phyloP scores from a whole-genome alignment of 805 yeast genomes.

The Danielozyma ontarioensis region DNA sequence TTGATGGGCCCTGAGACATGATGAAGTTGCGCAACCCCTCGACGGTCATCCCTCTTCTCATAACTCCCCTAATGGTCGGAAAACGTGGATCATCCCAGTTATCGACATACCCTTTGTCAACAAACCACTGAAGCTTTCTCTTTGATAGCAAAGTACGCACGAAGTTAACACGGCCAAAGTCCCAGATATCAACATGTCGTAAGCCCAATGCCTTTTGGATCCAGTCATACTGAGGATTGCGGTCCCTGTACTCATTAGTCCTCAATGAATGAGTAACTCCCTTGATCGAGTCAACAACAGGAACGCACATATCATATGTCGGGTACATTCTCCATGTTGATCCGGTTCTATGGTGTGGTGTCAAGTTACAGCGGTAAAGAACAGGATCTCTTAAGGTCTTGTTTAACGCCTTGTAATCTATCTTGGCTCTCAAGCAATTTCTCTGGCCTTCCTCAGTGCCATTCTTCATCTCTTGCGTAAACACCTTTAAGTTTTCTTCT shows the following conservation, averaged over 20 bases:
- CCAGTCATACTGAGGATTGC: conserved; percentile 98
- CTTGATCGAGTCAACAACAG: conserved; percentile 90
- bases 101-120: conserved; percentile 77
- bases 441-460: conserved; percentile 91
- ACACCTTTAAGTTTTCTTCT: conserved; percentile 84
- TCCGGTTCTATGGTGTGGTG: conserved; percentile 98
- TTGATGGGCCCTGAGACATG: conserved; percentile 95
- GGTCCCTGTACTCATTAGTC: conserved; percentile 97
- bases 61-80: conserved; percentile 99
- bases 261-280: conserved; percentile 98
- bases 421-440: conserved; percentile 95
- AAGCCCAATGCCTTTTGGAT: conserved; percentile 73
- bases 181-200: conserved; percentile 96
- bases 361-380: conserved; percentile 92
- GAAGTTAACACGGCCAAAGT: conserved; percentile 94
- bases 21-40: conserved; percentile 95
- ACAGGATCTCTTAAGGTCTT: conserved; percentile 98
- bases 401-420: conserved; percentile 84
- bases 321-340: conserved; percentile 93
- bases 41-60: conserved; percentile 99
- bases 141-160: conserved; percentile 92
- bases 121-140: conserved; percentile 99
- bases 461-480: conserved; percentile 86
- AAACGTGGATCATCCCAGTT: conserved; percentile 99
- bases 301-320: conserved; percentile 98